Base-by-base conservation (phyloP, 2,329 filamentous ascomycete genomes). In the Claviceps maximensis region DNA sequence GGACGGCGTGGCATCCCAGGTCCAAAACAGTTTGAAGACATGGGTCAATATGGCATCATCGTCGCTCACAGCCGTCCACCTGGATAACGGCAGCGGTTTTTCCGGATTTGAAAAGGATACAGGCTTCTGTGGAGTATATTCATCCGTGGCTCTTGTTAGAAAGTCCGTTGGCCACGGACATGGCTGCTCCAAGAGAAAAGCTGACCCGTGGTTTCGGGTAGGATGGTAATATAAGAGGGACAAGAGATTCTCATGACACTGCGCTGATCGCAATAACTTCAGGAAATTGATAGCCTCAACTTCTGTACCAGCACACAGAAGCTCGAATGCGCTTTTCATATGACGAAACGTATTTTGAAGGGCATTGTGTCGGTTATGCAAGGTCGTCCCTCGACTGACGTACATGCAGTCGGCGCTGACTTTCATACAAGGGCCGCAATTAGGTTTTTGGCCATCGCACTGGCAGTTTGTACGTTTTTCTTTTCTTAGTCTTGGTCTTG, bases 1-100 rank as follows among this genome's bases (percentile, higher is more conserved):
- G 0, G 54, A 50, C 2, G 61, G 21, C 0, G 54, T 56, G 25
- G 52, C 55, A 25, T 63, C 61, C 61, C 60, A 63, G 3, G 56
- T 55, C 58, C 59, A 63, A 36, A 62, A 63, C 0, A 61, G 27
- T 1, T 50, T 54, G 9, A 62, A 40, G 2, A 61, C 40, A 25
- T 58, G 51, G 1, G 52, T 60, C n/a, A 61, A 27, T 4, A 48
- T 7, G 10, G 31, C 31, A n/a, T 62, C 53, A 27, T 60, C 54
- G 7, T 49, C 41, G 6, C 36, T 53, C 13, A 60, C 51, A 1
- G 7, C 44, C 1, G 60, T 62, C 61, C 61, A 63, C 19, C 40
- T 48, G 4, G 61, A 57, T 2, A 62, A 10, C 2, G 45, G 61
- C 50, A 51, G 59, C 50, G 23, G 15, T 19, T 46, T 12, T 6